Evolutionary conservation across 176 grass and related monocot species (phyloP), one percentile per base, ranked within the genome.

Genomic region (Pharus latifolius): DNA sequence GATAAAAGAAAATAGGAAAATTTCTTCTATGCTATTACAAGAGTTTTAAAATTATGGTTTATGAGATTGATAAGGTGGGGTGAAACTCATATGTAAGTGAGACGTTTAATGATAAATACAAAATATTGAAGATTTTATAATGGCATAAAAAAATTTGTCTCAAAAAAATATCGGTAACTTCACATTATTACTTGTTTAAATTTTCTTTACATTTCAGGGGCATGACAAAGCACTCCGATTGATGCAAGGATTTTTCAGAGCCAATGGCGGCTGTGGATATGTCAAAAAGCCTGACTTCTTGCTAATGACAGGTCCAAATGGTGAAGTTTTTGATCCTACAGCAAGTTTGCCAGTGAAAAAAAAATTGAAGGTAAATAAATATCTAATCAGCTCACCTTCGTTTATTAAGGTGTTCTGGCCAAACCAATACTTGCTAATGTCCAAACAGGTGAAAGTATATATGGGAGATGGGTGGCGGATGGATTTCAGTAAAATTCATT

Each of bases 241-340:
- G 18, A 98, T 98, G 94, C 89, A 98, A 90, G 94, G 94, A 29
- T 93, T 98, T 62, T 98, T 92, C 26, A 88, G 82, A 74, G 89
- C 89, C 31, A 93, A 98, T 60, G 94, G 94, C 9, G 78, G 84
- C 2, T 92, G 94, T 12, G 94, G 94, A 18, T 98, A 98, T 67
- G 89, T 90, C 29, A 90, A 83, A 38, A 98, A 98, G 32, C 84
- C 94, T 14, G 86, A 90, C 62, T 98, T 98, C 64, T 56, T 98
- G 72, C 64, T 98, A 23, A 88, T 50, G 5, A 42, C 65, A 49
- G 80, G 75, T 68, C 81, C 51, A 59, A 62, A 88, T 48, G 94
- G 84, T 3, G 78, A 85, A 49, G 63, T 91, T 72, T 93, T 93
- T 60, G 84, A 98, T 65, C 87, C 89, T 18, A 80, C 83, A 71